Percentiles rank a stretch among this genome's conserved stretches.
Conservation (phyloP, 257 asterid genomes). For the Petrea volubilis region DNA sequence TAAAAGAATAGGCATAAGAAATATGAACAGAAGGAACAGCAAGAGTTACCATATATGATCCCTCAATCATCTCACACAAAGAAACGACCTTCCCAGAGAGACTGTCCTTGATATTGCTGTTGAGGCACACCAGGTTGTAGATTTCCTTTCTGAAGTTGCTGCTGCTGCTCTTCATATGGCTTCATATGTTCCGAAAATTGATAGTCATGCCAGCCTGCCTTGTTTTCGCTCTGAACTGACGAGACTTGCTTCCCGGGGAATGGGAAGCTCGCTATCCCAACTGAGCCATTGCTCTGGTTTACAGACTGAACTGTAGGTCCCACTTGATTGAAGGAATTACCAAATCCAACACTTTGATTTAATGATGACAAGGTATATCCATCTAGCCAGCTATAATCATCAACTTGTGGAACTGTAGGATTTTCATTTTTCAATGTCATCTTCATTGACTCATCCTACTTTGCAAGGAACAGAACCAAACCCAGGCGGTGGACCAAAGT, state of each 20-base stretch:
- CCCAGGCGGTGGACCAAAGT: constrained; percentile 97
- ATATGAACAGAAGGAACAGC: not conserved
- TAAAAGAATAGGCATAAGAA: not conserved
- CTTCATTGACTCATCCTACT: constrained; percentile 51
- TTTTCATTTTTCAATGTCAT: constrained; percentile 45
- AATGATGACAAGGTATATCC: constrained; percentile 69
- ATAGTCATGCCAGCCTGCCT: constrained; percentile 56
- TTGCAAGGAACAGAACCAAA: constrained; percentile 77
- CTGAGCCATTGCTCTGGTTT: constrained; percentile 47
- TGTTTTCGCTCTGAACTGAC: constrained; percentile 50
- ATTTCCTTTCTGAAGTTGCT: constrained; percentile 56
- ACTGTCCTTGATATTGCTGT: constrained; percentile 76
- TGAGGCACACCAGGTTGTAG: constrained; percentile 53
- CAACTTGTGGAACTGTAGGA: constrained; percentile 45
- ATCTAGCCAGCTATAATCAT: constrained; percentile 92
- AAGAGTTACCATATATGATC: constrained; percentile 42
- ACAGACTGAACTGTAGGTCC: constrained; percentile 38
- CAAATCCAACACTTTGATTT: constrained; percentile 54
- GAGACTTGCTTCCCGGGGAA: constrained; percentile 85
- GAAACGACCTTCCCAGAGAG: constrained; percentile 71
- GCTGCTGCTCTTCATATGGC: constrained; percentile 62
- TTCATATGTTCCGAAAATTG: constrained; percentile 53
- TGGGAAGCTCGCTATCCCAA: constrained; percentile 61
- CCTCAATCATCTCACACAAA: constrained; percentile 68
- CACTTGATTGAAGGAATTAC: constrained; percentile 44